Conservation (phyloP, 352 stramenopile genomes). For the Phytophthora podocarpi region DNA sequence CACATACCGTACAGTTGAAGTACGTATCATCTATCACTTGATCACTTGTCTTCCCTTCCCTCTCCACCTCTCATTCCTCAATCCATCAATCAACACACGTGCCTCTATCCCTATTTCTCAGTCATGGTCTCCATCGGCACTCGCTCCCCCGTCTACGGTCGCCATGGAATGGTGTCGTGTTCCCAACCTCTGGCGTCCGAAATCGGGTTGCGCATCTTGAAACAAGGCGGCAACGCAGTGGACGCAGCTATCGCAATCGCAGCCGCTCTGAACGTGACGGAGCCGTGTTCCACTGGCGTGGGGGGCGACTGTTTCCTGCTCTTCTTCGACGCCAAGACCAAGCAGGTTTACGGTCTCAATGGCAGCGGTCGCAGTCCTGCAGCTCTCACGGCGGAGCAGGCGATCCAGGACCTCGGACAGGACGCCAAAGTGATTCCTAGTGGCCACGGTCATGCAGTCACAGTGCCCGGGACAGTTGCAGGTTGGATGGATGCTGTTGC, state of each 20-base stretch:
- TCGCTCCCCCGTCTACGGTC: constrained; percentile 90
- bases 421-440: constrained; percentile 45
- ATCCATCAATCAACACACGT: constrained; percentile 9
- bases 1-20: constrained; percentile 2
- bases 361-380: constrained; percentile 89
- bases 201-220: constrained; percentile 91
- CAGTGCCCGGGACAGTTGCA: constrained; percentile 92
- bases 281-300: constrained; percentile 82
- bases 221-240: constrained; percentile 93
- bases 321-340: constrained; percentile 90
- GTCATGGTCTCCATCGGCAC: constrained; percentile 58
- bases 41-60: background rate
- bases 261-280: constrained; percentile 62
- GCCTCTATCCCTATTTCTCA: background rate
- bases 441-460: constrained; percentile 73
- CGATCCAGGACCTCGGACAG: constrained; percentile 43
- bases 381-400: constrained; percentile 83
- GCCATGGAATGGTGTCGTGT: constrained; percentile 92
- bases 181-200: constrained; percentile 95
- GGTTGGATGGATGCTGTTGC: constrained; percentile 93
- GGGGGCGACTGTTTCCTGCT: constrained; percentile 96
- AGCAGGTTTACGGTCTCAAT: constrained; percentile 91
- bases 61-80: constrained; percentile 6
- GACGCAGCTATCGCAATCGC: constrained; percentile 86
- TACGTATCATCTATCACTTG: background rate